These are phyloP conservation scores for Mortierella sp. DNA, from an alignment of 371 early-diverging fungal species.

Conservation along the genomic window DNA sequence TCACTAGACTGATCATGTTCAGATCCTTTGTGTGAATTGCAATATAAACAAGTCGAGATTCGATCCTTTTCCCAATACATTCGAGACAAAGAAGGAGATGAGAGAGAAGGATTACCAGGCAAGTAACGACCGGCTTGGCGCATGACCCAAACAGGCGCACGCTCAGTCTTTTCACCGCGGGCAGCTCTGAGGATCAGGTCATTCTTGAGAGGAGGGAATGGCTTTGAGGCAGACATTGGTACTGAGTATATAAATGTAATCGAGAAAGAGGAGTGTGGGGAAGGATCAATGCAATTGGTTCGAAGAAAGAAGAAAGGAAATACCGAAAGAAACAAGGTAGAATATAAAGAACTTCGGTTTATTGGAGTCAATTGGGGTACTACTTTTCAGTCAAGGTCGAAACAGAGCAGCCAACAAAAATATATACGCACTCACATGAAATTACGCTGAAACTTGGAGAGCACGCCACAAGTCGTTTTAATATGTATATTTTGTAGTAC, in stretches of 20 bases:
- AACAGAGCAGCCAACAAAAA: no score
- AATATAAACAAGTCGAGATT: background rate
- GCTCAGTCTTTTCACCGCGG: constrained; percentile 88
- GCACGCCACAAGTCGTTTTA: no score
- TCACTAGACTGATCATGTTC: no score
- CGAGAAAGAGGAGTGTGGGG: background rate
- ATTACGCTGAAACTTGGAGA: no score
- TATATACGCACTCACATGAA: no score
- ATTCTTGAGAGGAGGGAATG: constrained; percentile 90
- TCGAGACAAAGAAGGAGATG: background rate
- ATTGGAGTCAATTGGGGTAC: no score
- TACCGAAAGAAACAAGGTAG: background rate
- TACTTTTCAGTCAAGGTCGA: no score
- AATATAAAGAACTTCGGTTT: background rate
- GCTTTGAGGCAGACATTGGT: constrained; percentile 31
- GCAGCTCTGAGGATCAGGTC: constrained; percentile 92
- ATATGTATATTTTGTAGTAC: no score
- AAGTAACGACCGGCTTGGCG: constrained; percentile 98
- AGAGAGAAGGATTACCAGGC: constrained; percentile 74
- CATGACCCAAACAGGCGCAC: constrained; percentile 98
- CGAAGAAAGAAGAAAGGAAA: constrained; percentile 1
- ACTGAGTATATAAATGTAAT: no score
- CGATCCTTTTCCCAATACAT: background rate
- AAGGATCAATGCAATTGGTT: background rate
- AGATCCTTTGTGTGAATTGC: no score